phyloP scores from a whole-genome alignment of 495 filamentous ascomycete species.

The Penicillium turbatum region DNA sequence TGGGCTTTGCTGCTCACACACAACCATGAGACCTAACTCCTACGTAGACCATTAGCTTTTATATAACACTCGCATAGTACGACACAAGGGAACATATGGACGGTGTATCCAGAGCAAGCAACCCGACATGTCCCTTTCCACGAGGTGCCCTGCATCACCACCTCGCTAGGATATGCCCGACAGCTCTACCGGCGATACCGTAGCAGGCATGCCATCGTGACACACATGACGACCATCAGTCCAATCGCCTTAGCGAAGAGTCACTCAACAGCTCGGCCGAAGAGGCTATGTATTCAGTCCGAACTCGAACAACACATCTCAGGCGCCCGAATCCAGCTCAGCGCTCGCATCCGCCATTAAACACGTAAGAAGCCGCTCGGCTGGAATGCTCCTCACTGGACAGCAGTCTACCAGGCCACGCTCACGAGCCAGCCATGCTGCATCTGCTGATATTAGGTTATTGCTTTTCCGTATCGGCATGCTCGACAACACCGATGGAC shows the following conservation, averaged over 20 bases:
- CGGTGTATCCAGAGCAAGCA: neutral
- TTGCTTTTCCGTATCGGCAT: neutral
- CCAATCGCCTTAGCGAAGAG: neutral
- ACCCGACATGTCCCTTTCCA: neutral
- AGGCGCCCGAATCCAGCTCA: neutral
- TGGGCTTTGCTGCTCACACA: neutral
- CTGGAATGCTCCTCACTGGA: neutral
- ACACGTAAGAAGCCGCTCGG: neutral
- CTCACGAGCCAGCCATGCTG: neutral
- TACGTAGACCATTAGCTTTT: neutral
- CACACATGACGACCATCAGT: neutral
- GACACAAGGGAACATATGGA: neutral
- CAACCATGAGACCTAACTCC: neutral
- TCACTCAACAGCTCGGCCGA: neutral
- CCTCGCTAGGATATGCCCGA: constrained; percentile 6
- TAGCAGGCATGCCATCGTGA: neutral
- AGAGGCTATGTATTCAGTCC: neutral
- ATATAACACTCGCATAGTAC: neutral
- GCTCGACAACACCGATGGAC: neutral
- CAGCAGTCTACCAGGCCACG: neutral
- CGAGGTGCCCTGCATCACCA: constrained; percentile 2
- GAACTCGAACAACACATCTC: neutral
- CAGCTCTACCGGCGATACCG: neutral
- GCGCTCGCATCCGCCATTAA: neutral
- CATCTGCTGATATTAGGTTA: neutral